Base-by-base conservation (phyloP, 805 yeast species). In the Candida sonorensis region DNA sequence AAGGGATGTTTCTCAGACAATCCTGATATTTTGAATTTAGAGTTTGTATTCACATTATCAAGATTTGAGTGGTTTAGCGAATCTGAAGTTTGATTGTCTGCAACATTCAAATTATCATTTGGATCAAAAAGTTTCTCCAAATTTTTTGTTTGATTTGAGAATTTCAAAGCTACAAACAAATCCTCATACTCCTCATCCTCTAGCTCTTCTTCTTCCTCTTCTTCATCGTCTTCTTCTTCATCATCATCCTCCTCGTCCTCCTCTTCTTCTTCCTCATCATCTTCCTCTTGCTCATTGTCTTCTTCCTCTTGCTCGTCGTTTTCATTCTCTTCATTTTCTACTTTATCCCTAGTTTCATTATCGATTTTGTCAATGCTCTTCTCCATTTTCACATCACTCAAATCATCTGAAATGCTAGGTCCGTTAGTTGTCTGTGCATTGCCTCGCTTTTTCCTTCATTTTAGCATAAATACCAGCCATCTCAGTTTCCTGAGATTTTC, bases 1-100 rank as follows among this genome's bases (percentile, higher is more conserved):
- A 77, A 48, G 5, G 88, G 87, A 20, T 58, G 57, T 14, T 65
- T 63, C 10, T 67, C 59, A 14, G 75, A 72, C 17, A 81, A 49
- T 0, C 81, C 83, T 12, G 80, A 66, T 10, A 70, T 51, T 38
- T 75, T 76, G 16, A 81, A 15, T 7, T 16, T 33, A 2, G 42
- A 23, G 12, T 33, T 27, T 7, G 40, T 15, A 12, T 18, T 26
- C 4, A 34, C 26, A 5, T 42, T 7, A 5, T 31, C 27, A 9
- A 29, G 7, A 6, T 15, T 22, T 3, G 32, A 38, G 11, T 22
- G 14, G 3, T 36, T 42, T 9, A 40, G 19, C 5, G 40, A 12
- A 13, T 44, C 41, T 10, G 26, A 34, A 14, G 33, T 19, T n/a
- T 31, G 22, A 12, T 31, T 36, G n/a, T n/a, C n/a, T n/a, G n/a